A percentile compares a stretch with the other conserved stretches of the same genome.
Conservation (phyloP, 768 basidiomycete genomes). For the Pulveroboletus sp. region DNA sequence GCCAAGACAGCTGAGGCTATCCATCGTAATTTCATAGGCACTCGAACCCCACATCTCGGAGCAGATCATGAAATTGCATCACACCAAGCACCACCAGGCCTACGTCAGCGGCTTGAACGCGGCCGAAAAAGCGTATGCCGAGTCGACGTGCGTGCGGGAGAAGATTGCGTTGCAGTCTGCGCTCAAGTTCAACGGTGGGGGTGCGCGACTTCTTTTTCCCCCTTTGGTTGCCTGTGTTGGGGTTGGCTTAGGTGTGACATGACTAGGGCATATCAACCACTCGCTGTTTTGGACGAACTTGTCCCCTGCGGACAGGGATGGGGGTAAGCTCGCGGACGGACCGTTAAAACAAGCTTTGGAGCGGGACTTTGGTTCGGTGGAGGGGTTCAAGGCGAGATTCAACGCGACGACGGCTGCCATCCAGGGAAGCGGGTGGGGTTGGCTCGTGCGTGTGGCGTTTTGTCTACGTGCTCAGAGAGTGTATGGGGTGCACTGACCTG, state of each 20-base stretch:
- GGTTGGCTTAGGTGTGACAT: background rate
- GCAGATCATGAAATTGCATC: conserved; percentile 93
- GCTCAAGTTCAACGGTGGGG: conserved; percentile 97
- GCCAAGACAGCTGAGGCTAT: background rate
- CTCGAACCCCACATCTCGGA: conserved; percentile 89
- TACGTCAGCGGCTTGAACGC: conserved; percentile 95
- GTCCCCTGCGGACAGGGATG: conserved; percentile 60
- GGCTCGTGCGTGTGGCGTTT: conserved; percentile 58
- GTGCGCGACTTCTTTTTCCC: conserved; percentile 31
- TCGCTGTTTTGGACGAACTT: conserved; percentile 98
- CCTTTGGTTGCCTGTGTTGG: background rate
- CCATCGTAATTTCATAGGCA: conserved; percentile 43
- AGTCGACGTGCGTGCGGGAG: conserved; percentile 60
- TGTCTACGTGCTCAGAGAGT: too few species aligned
- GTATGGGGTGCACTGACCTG: background rate
- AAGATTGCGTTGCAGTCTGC: conserved; percentile 84
- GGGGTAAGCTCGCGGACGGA: conserved; percentile 61
- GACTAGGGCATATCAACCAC: conserved; percentile 82
- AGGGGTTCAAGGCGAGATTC: conserved; percentile 79
- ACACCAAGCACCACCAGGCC: conserved; percentile 85
- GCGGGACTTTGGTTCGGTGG: conserved; percentile 82
- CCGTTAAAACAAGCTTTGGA: conserved; percentile 72
- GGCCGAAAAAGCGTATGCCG: conserved; percentile 79
- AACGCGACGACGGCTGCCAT: conserved; percentile 87
- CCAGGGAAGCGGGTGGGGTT: conserved; percentile 98